Percentiles rank a stretch among this genome's conserved stretches.
Conservation (phyloP, 805 yeast genomes). For the Lipomyces sp. region DNA sequence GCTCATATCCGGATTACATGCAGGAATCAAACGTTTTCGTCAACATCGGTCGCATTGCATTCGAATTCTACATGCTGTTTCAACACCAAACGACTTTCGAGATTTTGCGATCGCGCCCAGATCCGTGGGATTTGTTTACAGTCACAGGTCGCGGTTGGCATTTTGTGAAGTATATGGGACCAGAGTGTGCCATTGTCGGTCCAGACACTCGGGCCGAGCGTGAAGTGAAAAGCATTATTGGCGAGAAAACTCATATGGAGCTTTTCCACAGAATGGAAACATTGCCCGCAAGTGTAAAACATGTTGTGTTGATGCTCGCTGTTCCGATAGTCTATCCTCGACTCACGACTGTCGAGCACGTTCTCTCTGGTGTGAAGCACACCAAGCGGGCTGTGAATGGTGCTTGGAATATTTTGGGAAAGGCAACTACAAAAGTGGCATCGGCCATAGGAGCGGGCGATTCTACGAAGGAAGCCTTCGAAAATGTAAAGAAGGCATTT, state of each 20-base stretch:
- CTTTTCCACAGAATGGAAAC: conserved; percentile 66
- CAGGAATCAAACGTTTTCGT: conserved; percentile 68
- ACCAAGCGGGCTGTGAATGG: conserved; percentile 39
- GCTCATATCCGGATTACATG: conserved; percentile 74
- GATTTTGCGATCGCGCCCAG: conserved; percentile 19
- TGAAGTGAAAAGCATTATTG: conserved; percentile 54
- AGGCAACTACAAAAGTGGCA: conserved; percentile 41
- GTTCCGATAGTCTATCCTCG: conserved; percentile 95
- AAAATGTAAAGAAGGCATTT: conserved; percentile 36
- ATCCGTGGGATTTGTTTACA: conserved; percentile 30
- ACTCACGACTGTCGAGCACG: conserved; percentile 80
- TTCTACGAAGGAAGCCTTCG: conserved; percentile 24
- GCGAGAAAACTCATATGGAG: conserved; percentile 52
- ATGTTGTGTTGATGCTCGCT: conserved; percentile 78
- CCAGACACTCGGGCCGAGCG: conserved; percentile 94
- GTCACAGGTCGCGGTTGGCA: conserved; percentile 69
- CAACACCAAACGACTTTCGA: conserved; percentile 72
- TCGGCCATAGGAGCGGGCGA: conserved; percentile 56
- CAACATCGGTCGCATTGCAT: conserved; percentile 75
- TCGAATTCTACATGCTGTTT: conserved; percentile 81
- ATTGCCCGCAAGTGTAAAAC: conserved; percentile 58
- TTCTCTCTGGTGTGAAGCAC: conserved; percentile 47
- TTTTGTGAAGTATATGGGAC: conserved; percentile 68
- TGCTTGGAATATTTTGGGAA: conserved; percentile 27
- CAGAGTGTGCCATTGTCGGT: conserved; percentile 67